phyloP scores from a whole-genome alignment of 805 yeast genomes.

The Torulaspora indica region DNA sequence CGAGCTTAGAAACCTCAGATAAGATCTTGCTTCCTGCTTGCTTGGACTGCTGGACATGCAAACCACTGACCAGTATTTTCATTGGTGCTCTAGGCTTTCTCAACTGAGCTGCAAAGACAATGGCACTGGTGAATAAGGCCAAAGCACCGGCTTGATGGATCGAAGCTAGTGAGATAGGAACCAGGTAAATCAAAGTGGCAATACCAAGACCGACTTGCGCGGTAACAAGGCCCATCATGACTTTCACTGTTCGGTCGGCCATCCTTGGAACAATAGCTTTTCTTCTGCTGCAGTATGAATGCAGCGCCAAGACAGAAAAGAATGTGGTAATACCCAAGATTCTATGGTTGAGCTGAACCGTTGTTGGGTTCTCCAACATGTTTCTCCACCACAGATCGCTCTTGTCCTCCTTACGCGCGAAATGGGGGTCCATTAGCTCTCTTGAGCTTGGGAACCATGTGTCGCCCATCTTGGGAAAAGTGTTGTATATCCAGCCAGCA shows the following conservation, averaged over 20 bases:
- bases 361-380: slow-evolving; percentile 88
- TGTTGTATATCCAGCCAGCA: slow-evolving; percentile 93
- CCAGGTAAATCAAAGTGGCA: slow-evolving; percentile 75
- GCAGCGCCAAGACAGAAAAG: slow-evolving; percentile 62
- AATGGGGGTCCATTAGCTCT: slow-evolving; percentile 75
- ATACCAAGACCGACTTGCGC: slow-evolving; percentile 86
- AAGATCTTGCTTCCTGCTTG: slow-evolving; percentile 34
- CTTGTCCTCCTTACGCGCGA: slow-evolving; percentile 58
- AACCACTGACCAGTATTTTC: slow-evolving; percentile 36
- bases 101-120: slow-evolving; percentile 55
- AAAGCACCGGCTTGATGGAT: slow-evolving; percentile 96
- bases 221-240: slow-evolving; percentile 76
- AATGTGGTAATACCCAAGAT: slow-evolving; percentile 79
- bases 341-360: slow-evolving; percentile 91
- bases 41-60: slow-evolving; percentile 31
- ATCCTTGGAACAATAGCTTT: slow-evolving; percentile 52
- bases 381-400: slow-evolving; percentile 89
- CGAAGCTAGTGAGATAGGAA: slow-evolving; percentile 90
- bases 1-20: slow-evolving; percentile 37
- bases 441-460: slow-evolving; percentile 64
- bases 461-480: slow-evolving; percentile 96
- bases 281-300: slow-evolving; percentile 57
- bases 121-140: slow-evolving; percentile 76
- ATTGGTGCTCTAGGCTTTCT: slow-evolving; percentile 51
- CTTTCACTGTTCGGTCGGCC: slow-evolving; percentile 55